Base-by-base conservation (phyloP, 257 asterid genomes). In the Jacaranda mimosifolia region DNA sequence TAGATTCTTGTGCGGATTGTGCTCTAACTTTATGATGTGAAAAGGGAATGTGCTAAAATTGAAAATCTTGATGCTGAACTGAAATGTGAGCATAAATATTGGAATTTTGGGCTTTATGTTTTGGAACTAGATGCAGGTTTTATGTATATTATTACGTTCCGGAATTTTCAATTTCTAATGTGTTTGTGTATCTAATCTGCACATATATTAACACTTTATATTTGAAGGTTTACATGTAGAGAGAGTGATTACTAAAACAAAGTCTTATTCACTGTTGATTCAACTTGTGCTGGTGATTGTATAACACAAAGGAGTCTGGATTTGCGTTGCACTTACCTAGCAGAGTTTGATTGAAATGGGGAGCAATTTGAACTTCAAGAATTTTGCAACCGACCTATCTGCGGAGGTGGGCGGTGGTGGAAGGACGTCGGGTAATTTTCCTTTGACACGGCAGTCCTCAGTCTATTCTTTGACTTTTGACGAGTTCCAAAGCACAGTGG, bases 391-490 rank as follows among this genome's bases (percentile, higher is more conserved):
- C 45, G 89, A 84, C 43, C 85, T 82, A 14, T 64, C 64, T 7
- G 87, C 75, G 3, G 95, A 83, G 0, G 87, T 82, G 1, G 80
- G 77, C 36, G 81, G 79, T 39, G 92, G 89, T 58, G 92, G 95
- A 43, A 82, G 83, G 81, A 80, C 77, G 62, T 74, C 72, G 0
- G 89, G 82, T 35, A 82, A 51, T 57, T 77, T 66, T 51, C 85
- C 92, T 0, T 66, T 96, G 85, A 68, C 89, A 1, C 83, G 97
- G 13, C 97, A 96, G 85, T 10, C 91, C 1, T 96, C 99, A 0
- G 71, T 93, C n/a, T 96, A 93, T 75, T 88, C 99, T 3, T 70
- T 91, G 80, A 96, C 99, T 19, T 93, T 96, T 38, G 99, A 93
- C 36, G 99, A 93, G 97, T 89, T 96, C 73, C 96, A 93, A 73